Evolutionary conservation across 371 early-diverging fungal species (phyloP), one percentile per base, ranked within the genome.

Genomic region (Zychaea mexicana): DNA sequence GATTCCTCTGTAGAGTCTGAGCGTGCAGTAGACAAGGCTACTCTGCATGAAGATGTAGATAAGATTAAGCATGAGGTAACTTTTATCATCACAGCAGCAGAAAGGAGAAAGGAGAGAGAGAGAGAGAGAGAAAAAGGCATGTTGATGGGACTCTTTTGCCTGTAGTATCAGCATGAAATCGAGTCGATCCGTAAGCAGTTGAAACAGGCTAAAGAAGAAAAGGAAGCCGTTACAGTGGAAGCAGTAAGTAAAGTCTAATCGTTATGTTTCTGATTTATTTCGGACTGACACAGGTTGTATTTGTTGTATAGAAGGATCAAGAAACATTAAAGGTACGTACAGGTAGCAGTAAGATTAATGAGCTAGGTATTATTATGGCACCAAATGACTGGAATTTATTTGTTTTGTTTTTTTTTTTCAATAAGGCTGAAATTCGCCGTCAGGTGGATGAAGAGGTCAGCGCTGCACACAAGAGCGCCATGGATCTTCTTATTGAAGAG

Each of bases 1-100:
- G 69, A 69, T 31, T 28, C 53, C 2, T 65, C 65, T 19, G 61
- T 62, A 46, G 59, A 71, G n/a, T 61, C 61, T 22, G 58, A 67
- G 65, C 42, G 42, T n/a, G n/a, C n/a, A 62, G 19, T 12, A 32
- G 58, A 57, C 26, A 22, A 67, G 26, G 33, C 7, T 30, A 53
- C 10, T 3, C 15, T 42, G 2, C 42, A 12, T 42, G 28, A 55
- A 56, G 59, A 63, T 31, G 13, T 47, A 3, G 28, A 59, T 49
- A 46, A 52, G 36, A 26, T 56, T 22, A 56, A 56, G 36, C 17
- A 38, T 8, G 32, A 56, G 57, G 57, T 38, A 38, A 52, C 24
- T 56, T 7, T 42, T 36, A 36, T 42, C 42, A 42, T 42, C 42
- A 0, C 15, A 36, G 15, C 15, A 36, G 36, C 8, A 49, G 8